Percentiles rank a stretch among this genome's conserved stretches.
Conservation (phyloP, 768 basidiomycete species). For the Termitomyces sp. region DNA sequence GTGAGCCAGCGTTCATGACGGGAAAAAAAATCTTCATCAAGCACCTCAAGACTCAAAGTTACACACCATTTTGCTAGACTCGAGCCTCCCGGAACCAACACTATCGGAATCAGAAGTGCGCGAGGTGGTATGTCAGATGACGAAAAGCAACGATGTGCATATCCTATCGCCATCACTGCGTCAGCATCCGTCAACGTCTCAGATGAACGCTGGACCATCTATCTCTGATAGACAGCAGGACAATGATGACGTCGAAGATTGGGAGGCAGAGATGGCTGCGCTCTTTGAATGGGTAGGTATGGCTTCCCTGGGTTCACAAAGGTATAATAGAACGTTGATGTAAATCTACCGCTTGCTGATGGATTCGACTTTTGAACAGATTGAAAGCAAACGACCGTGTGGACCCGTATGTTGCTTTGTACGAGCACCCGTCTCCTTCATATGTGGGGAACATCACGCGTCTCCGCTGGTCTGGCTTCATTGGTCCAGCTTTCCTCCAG, state of each 20-base stretch:
- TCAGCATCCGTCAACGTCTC: conserved; percentile 22
- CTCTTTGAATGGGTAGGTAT: conserved; percentile 78
- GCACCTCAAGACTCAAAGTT: neutral
- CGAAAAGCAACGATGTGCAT: conserved; percentile 32
- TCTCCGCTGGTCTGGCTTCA: conserved; percentile 60
- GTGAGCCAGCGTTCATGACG: conserved; percentile 12
- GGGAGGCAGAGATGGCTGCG: conserved; percentile 40
- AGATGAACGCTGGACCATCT: neutral
- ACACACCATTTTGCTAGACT: conserved; percentile 8
- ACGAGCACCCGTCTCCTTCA: conserved; percentile 50
- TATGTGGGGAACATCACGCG: conserved; percentile 47
- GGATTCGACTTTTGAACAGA: conserved; percentile 31
- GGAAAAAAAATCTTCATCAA: neutral
- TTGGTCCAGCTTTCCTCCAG: conserved; percentile 53
- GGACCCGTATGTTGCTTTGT: conserved; percentile 69
- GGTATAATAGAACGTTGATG: conserved; percentile 36
- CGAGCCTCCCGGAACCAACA: conserved; percentile 23
- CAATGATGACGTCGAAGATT: conserved; percentile 46
- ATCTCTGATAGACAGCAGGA: conserved; percentile 8
- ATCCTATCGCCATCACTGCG: conserved; percentile 39
- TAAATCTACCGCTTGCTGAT: neutral
- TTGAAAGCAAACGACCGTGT: conserved; percentile 60
- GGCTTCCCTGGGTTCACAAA: conserved; percentile 63
- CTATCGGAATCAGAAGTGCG: conserved; percentile 16
- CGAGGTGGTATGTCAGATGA: conserved; percentile 25